Base-by-base conservation (phyloP, 139 green algal genomes). In the Raphidocelis subcapitata region DNA sequence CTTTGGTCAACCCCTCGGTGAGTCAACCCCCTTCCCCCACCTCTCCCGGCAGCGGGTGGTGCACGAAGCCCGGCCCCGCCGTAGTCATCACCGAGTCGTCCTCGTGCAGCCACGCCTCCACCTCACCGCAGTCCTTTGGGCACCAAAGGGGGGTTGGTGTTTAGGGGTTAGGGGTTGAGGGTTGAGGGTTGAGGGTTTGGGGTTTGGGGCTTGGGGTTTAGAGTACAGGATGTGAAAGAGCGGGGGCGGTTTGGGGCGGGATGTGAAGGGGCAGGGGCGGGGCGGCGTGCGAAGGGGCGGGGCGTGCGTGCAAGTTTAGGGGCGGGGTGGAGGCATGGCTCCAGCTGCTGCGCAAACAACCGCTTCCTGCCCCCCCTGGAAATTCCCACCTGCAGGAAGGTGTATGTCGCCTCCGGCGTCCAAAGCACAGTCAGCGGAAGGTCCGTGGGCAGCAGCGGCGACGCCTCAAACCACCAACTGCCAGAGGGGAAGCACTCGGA, bases 401-500 rank as follows among this genome's bases (percentile, higher is more conserved):
- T 16, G 21, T 74, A 73, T 32, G 74, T 62, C 21, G 71, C 86
- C 5, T 85, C 72, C 8, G 75, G 78, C 18, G 69, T 86, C 87
- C 87, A 92, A 64, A 89, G 79, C 52, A 92, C 63, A 41, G 73
- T 3, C 3, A 90, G 55, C 37, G 72, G 29, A 16, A 81, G 69
- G 31, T 75, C 76, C 3, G 55, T 31, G 1, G 87, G 85, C 44
- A 90, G 70, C n/a, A 88, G 66, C n/a, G 81, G 70, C 0, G 69
- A 85, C 1, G 72, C 69, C 71, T 87, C 77, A 21, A 77, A 62
- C 85, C 85, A 91, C 85, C 85, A 91, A 15, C 65, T 75, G 55
- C 65, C 63, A 1, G 64, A 24, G 0, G 1, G n/a, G 51, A 74
- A 78, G 46, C 61, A 54, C 5, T 72, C 65, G 21, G 23, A 5